A percentile compares a stretch with the other conserved stretches of the same genome.
phyloP scores from a whole-genome alignment of 2,329 filamentous ascomycete genomes.

The Colletotrichum ledebouriae region DNA sequence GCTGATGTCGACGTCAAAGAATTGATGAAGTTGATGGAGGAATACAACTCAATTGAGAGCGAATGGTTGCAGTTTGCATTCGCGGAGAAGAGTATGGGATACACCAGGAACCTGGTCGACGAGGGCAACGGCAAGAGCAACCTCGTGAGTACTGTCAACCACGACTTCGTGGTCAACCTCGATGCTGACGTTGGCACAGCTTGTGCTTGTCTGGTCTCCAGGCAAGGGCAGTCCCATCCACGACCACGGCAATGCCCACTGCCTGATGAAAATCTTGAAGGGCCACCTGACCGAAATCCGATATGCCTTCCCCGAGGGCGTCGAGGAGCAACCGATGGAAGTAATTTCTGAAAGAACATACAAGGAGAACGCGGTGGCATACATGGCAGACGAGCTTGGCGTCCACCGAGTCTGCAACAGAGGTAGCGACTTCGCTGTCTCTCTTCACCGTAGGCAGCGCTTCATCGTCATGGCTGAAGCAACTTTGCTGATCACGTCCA shows the following conservation, averaged over 20 bases:
- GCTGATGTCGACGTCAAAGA: conserved; percentile 83
- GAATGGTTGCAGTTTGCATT: conserved; percentile 85
- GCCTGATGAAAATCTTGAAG: conserved; percentile 89
- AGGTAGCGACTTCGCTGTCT: conserved; percentile 82
- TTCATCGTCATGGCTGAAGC: neutral
- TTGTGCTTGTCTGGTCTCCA: conserved; percentile 91
- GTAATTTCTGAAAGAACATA: conserved; percentile 78
- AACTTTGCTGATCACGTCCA: conserved; percentile 32
- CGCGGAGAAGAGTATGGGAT: conserved; percentile 76
- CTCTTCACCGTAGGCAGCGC: conserved; percentile 70
- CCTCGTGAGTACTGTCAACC: conserved; percentile 63
- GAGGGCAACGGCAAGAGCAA: conserved; percentile 87
- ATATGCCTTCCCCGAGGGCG: conserved; percentile 76
- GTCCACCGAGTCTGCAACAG: conserved; percentile 86
- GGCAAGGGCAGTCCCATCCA: conserved; percentile 88
- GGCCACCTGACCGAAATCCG: conserved; percentile 85
- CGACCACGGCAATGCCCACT: conserved; percentile 90
- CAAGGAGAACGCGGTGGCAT: conserved; percentile 80
- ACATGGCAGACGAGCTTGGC: conserved; percentile 92
- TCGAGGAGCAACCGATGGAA: conserved; percentile 46
- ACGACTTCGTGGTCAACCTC: conserved; percentile 48
- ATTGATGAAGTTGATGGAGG: conserved; percentile 79
- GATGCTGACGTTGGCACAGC: conserved; percentile 59
- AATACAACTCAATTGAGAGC: conserved; percentile 75
- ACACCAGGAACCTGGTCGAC: conserved; percentile 91